Base-by-base conservation (phyloP, 306 rosid species). In the Trifolium subterraneum region DNA sequence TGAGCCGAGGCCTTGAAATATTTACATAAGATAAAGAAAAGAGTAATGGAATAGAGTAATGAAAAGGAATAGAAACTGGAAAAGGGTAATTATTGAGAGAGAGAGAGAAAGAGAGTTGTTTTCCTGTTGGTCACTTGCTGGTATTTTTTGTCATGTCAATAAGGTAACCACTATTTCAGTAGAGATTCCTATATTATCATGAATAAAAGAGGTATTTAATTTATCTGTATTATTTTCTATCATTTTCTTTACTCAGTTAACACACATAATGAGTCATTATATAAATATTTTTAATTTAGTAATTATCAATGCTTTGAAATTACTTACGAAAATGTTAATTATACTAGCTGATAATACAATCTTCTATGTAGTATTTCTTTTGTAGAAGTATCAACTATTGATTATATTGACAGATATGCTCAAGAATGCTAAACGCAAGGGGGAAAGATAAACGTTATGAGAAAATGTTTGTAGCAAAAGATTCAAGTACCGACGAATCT, bases 351-450 rank as follows among this genome's bases (percentile, higher is more conserved):
- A 64, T 78, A 55, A 54, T 69, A 61, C 68, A 66, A 68, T 44
- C 20, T 56, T 74, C 39, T 69, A 16, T 60, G 15, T 33, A 39
- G 45, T 61, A 54, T 69, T 75, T 54, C 65, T 82, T 80, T 75
- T 36, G 69, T 72, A 74, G 79, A 71, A 72, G 71, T 78, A 58
- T 84, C 81, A 66, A 66, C 79, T 79, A 39, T 77, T 73, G 70
- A 60, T 62, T 77, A 36, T 81, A 33, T 83, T 78, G 41, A 77
- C 92, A 93, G 98, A 83, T 93, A 70, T 91, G 98, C 89, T 88
- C 96, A 59, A 87, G 93, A 85, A 86, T 93, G 70, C 74, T 22
- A 35, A 80, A 64, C 25, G 76, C 75, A 73, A 87, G 83, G 80
- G 79, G 36, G 50, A 60, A 78, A 65, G 87, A 85, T 77, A 76